Conservation (phyloP, 129 eudicot genomes). For the Lactuca sativa region DNA sequence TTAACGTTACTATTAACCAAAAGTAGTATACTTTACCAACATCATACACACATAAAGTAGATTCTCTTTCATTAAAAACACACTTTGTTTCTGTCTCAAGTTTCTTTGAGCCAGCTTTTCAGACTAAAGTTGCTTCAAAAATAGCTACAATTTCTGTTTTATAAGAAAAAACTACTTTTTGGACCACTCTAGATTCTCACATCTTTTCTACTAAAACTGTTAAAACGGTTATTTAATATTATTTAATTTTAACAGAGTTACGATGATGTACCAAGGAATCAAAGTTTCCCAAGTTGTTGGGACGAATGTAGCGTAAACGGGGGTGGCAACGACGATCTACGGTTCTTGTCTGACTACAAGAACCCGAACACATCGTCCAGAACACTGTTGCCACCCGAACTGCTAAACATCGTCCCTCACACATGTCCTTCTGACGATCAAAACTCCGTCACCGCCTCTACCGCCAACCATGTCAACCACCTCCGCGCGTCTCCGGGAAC, state of each 20-base stretch:
- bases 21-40: constrained; percentile 2
- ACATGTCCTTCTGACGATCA: constrained; percentile 54
- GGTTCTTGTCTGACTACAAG: constrained; percentile 45
- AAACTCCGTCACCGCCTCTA: constrained; percentile 50
- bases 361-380: constrained; percentile 55
- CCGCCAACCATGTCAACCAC: constrained; percentile 30
- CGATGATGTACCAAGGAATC: constrained; percentile 75
- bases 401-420: constrained; percentile 38
- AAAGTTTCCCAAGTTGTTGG: constrained; percentile 58
- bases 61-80: constrained; percentile 24
- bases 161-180: background rate
- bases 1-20: background rate
- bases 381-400: constrained; percentile 50
- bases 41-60: constrained; percentile 21
- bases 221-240: background rate
- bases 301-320: constrained; percentile 49
- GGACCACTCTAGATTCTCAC: background rate
- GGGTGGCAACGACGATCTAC: constrained; percentile 41
- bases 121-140: constrained; percentile 28
- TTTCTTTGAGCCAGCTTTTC: constrained; percentile 16
- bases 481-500: constrained; percentile 53
- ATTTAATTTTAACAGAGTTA: constrained; percentile 57
- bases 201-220: background rate
- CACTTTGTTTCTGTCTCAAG: constrained; percentile 25
- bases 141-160: constrained; percentile 1